Evolutionary conservation across 495 filamentous ascomycete species (phyloP).

Genomic region (Xylaria cubensis): DNA sequence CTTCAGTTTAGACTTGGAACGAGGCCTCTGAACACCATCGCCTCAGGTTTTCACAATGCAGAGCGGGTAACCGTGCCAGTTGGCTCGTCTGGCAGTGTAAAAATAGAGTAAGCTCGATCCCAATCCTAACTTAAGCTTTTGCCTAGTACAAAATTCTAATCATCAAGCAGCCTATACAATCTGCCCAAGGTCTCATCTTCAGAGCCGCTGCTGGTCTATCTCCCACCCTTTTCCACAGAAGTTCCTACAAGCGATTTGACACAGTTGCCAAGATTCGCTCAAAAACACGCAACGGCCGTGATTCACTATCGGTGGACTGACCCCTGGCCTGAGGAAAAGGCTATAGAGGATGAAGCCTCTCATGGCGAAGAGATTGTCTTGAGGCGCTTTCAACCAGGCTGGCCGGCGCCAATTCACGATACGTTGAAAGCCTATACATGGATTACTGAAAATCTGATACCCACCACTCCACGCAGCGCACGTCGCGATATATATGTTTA

Average conservation of each 20-base stretch:
- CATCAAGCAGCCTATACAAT: constrained; percentile 42
- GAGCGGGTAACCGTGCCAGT: constrained; percentile 33
- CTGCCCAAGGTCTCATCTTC: constrained; percentile 34
- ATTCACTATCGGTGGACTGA: constrained; percentile 52
- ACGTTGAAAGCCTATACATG: constrained; percentile 53
- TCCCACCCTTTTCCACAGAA: constrained; percentile 43
- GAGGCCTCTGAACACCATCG: constrained; percentile 31
- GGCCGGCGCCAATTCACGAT: constrained; percentile 60
- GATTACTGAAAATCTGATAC: constrained; percentile 47
- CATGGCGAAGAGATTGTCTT: constrained; percentile 17
- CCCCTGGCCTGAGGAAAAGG: constrained; percentile 3
- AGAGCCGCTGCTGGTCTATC: constrained; percentile 44
- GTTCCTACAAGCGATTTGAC: constrained; percentile 21
- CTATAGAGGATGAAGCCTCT: not conserved
- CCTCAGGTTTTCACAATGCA: constrained; percentile 23
- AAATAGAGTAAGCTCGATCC: constrained; percentile 37
- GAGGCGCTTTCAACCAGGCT: constrained; percentile 34
- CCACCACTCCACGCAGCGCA: constrained; percentile 14
- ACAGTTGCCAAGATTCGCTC: constrained; percentile 43
- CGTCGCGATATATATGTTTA: constrained; percentile 53
- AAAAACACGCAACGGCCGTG: constrained; percentile 42
- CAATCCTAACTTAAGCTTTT: not conserved
- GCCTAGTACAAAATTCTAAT: not conserved
- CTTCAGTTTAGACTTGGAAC: constrained; percentile 16
- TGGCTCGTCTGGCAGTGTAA: constrained; percentile 38